Conservation (phyloP, 139 green algal species). For the Tetraselmis chui region DNA sequence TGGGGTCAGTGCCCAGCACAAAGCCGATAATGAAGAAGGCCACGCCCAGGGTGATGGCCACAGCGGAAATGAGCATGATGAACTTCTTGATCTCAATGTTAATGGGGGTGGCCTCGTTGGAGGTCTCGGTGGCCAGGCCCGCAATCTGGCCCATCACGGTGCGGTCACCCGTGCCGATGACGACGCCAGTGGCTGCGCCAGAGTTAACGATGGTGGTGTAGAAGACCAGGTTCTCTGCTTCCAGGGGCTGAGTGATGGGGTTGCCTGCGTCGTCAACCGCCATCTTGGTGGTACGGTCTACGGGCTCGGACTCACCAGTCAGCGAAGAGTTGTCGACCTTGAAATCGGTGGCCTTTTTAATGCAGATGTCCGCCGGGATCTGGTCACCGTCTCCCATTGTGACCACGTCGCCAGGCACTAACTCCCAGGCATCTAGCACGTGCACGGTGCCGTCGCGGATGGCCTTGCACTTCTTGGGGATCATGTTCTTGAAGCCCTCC, state of each 20-base stretch:
- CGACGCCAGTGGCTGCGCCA: slow-evolving; percentile 36
- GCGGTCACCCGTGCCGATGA: slow-evolving; percentile 22
- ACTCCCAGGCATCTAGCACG: slow-evolving; percentile 30
- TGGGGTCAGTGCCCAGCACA: slow-evolving; percentile 2
- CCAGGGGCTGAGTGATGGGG: not conserved
- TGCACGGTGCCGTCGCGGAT: slow-evolving; percentile 19
- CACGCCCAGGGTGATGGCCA: slow-evolving; percentile 13
- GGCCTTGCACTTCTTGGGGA: slow-evolving; percentile 18
- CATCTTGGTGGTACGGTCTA: not conserved
- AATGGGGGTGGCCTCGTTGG: slow-evolving; percentile 5
- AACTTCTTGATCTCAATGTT: slow-evolving; percentile 5
- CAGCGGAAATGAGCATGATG: not conserved
- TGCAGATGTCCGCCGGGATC: slow-evolving; percentile 38
- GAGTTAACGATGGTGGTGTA: slow-evolving; percentile 35
- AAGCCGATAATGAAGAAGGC: slow-evolving; percentile 21
- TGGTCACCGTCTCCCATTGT: slow-evolving; percentile 26
- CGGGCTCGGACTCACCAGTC: slow-evolving; percentile 23
- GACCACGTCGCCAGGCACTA: slow-evolving; percentile 41
- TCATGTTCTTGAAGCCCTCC: not conserved
- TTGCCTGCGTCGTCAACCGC: not conserved
- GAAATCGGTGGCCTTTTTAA: slow-evolving; percentile 30
- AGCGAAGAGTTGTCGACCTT: slow-evolving; percentile 33
- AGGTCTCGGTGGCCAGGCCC: slow-evolving; percentile 6
- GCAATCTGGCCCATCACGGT: slow-evolving; percentile 16
- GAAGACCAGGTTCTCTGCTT: slow-evolving; percentile 35